phyloP scores from a whole-genome alignment of 371 early-diverging fungal species.

The Funneliformis caledonium region DNA sequence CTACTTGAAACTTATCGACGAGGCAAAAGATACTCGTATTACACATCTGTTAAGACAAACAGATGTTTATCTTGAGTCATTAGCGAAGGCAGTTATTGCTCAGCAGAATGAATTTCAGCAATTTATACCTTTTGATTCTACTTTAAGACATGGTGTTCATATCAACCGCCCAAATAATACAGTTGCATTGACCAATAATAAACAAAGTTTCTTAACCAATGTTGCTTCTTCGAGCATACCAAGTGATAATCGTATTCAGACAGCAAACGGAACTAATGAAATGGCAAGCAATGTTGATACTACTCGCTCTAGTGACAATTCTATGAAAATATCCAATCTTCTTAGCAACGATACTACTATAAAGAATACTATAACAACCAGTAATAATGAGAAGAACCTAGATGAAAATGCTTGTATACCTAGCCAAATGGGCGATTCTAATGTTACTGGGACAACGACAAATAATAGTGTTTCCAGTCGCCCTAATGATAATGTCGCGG shows the following conservation, averaged over 20 bases:
- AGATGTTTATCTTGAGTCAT: slow-evolving; percentile 75
- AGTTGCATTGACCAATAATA: background rate
- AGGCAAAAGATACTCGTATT: slow-evolving; percentile 94
- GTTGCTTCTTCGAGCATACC: slow-evolving; percentile 39
- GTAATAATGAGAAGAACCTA: background rate
- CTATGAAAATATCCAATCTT: background rate
- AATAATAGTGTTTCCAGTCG: background rate
- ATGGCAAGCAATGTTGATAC: slow-evolving; percentile 45
- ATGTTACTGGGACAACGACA: background rate
- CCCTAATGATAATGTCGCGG: background rate
- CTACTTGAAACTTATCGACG: slow-evolving; percentile 89
- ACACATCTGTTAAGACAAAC: slow-evolving; percentile 89
- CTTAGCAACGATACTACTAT: background rate
- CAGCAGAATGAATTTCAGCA: slow-evolving; percentile 68
- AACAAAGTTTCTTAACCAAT: background rate
- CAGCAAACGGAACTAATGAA: slow-evolving; percentile 47
- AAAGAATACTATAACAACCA: background rate
- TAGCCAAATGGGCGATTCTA: background rate
- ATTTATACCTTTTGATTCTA: background rate
- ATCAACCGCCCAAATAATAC: background rate
- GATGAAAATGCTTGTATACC: background rate
- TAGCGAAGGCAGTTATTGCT: slow-evolving; percentile 76
- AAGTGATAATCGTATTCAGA: slow-evolving; percentile 45
- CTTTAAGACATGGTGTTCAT: background rate
- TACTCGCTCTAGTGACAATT: background rate